These are phyloP conservation scores for Phascolomyces articulosus DNA, from an alignment of 371 early-diverging fungal species.

Conservation along the genomic window DNA sequence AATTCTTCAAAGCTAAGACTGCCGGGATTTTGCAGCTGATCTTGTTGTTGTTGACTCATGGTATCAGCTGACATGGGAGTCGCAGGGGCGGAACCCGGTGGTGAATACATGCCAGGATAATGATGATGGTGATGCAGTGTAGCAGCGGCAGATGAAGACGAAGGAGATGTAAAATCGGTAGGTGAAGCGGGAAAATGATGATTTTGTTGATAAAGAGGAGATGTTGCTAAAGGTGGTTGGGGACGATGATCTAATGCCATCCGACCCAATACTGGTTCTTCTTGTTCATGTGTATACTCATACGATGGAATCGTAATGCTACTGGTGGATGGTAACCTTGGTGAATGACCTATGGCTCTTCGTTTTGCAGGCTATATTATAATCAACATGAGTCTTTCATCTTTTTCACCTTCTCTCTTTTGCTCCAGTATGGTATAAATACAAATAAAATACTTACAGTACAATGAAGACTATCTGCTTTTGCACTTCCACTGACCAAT, in stretches of 20 bases:
- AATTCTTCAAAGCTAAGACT: slow-evolving; percentile 31
- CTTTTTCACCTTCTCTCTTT: too few relatives aligned
- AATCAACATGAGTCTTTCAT: neutral
- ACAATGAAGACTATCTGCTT: slow-evolving; percentile 5
- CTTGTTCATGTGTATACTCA: slow-evolving; percentile 8
- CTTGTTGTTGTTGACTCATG: neutral
- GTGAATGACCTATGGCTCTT: slow-evolving; percentile 12
- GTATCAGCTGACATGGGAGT: slow-evolving; percentile 6
- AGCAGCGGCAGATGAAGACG: too few relatives aligned
- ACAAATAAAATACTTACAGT: slow-evolving; percentile 9
- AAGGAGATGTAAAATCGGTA: neutral
- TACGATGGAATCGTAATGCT: slow-evolving; percentile 25
- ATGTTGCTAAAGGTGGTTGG: slow-evolving; percentile 3
- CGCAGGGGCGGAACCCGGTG: slow-evolving; percentile 1
- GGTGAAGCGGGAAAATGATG: slow-evolving; percentile 7
- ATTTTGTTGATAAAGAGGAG: neutral
- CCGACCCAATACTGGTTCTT: neutral
- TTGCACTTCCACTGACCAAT: slow-evolving; percentile 14
- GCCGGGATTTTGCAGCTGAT: slow-evolving; percentile 19
- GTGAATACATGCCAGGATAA: slow-evolving; percentile 3
- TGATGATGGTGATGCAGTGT: neutral
- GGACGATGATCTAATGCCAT: slow-evolving; percentile 10
- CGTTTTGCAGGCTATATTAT: slow-evolving; percentile 20
- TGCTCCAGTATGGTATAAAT: too few relatives aligned
- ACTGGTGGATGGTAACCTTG: slow-evolving; percentile 3